Conservation (phyloP, 306 rosid species). For the Cyamopsis tetragonoloba region DNA sequence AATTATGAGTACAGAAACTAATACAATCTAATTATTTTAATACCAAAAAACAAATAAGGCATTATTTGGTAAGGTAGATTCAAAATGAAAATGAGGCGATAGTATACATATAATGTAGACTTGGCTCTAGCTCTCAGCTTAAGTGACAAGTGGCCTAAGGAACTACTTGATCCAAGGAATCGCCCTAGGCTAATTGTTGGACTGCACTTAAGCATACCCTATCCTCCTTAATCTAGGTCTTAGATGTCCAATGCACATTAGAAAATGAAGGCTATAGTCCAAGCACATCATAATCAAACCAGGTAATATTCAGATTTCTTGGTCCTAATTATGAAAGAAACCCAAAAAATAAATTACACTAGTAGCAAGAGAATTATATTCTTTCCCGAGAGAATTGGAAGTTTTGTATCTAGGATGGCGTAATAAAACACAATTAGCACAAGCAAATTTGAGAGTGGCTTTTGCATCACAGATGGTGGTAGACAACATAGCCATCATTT, state of each 20-base stretch:
- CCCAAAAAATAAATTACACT: not conserved
- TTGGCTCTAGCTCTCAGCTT: not conserved
- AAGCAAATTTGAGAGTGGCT: slow-evolving; percentile 9
- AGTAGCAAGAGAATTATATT: slow-evolving; percentile 8
- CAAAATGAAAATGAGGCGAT: not conserved
- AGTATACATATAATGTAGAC: not conserved
- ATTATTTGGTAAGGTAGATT: not conserved
- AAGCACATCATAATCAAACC: not conserved
- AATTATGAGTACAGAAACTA: not conserved
- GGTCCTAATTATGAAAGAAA: not conserved
- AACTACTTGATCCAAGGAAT: slow-evolving; percentile 15
- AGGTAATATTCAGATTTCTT: not conserved
- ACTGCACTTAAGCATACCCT: not conserved
- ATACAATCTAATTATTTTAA: not conserved
- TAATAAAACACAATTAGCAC: not conserved
- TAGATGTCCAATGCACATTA: not conserved
- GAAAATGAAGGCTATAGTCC: slow-evolving; percentile 1
- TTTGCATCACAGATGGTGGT: not conserved
- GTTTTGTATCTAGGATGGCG: not conserved
- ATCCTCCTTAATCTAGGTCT: not conserved
- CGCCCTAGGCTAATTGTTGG: not conserved
- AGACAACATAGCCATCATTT: not conserved
- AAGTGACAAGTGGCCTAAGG: not conserved
- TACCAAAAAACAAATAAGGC: not conserved
- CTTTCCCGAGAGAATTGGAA: not conserved